A percentile compares a stretch with the other conserved stretches of the same genome.
phyloP scores from a whole-genome alignment of 2,329 filamentous ascomycete genomes.

The Diaporthe sp. region DNA sequence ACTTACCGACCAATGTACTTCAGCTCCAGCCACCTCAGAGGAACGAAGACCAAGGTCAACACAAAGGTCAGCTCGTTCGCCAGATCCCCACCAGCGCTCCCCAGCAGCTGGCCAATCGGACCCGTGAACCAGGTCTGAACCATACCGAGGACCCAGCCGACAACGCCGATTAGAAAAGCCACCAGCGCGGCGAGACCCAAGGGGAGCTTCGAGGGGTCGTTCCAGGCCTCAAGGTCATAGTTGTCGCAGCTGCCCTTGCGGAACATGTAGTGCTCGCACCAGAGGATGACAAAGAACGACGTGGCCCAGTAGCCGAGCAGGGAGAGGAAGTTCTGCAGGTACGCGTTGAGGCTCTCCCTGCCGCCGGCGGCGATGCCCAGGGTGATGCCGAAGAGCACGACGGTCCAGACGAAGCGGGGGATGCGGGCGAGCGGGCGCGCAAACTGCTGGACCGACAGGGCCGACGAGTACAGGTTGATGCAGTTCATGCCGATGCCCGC shows the following conservation, averaged over 20 bases:
- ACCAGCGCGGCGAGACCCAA: conserved; percentile 57
- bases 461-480: conserved; percentile 57
- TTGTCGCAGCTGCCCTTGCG: conserved; percentile 56
- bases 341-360: conserved; percentile 57
- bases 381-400: conserved; percentile 59
- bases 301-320: conserved; percentile 66
- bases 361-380: conserved; percentile 59
- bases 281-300: conserved; percentile 61
- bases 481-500: conserved; percentile 62
- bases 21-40: conserved; percentile 62
- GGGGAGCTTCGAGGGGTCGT: conserved; percentile 58
- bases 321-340: conserved; percentile 62
- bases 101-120: conserved; percentile 58
- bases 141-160: conserved; percentile 71
- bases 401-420: conserved; percentile 63
- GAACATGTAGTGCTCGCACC: conserved; percentile 63
- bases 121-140: conserved; percentile 69
- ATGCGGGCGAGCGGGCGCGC: conserved; percentile 57
- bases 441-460: conserved; percentile 57
- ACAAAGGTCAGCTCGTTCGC: conserved; percentile 67
- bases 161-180: conserved; percentile 60
- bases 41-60: conserved; percentile 61
- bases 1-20: conserved; percentile 58
- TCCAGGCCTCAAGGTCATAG: conserved; percentile 65
- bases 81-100: conserved; percentile 61